phyloP scores from a whole-genome alignment of 2,329 filamentous ascomycete genomes.

The Sclerotinia borealis region DNA sequence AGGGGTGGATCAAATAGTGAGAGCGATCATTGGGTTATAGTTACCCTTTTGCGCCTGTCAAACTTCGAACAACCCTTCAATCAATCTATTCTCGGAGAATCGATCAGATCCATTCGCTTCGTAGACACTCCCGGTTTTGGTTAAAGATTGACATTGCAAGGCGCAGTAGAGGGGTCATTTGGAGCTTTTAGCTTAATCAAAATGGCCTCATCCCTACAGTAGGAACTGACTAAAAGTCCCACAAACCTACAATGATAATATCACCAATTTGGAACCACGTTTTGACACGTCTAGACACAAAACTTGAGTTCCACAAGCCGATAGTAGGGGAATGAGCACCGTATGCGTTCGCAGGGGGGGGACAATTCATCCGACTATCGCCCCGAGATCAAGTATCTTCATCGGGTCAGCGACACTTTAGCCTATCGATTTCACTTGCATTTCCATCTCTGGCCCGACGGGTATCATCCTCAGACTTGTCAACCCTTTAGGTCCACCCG shows the following conservation, averaged over 20 bases:
- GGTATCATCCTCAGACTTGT: background rate
- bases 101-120: background rate
- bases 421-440: background rate
- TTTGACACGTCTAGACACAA: background rate
- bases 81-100: background rate
- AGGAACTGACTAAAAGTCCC: background rate
- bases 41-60: background rate
- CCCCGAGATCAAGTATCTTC: background rate
- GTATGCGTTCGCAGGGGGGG: constrained; percentile 1
- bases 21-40: constrained; percentile 10
- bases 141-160: constrained; percentile 1
- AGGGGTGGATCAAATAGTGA: constrained; percentile 12
- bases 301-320: constrained; percentile 3
- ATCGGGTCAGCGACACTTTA: constrained; percentile 9
- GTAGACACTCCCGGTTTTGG: background rate
- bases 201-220: background rate
- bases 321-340: constrained; percentile 5
- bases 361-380: background rate
- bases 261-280: background rate
- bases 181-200: background rate
- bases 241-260: background rate
- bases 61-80: background rate
- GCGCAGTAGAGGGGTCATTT: constrained; percentile 1
- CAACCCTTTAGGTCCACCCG: background rate
- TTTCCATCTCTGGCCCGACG: background rate